A percentile compares a stretch with the other conserved stretches of the same genome.
These are phyloP conservation scores for Zizania palustris DNA, from an alignment of 202 grass and related monocot species.

Conservation along the genomic window DNA sequence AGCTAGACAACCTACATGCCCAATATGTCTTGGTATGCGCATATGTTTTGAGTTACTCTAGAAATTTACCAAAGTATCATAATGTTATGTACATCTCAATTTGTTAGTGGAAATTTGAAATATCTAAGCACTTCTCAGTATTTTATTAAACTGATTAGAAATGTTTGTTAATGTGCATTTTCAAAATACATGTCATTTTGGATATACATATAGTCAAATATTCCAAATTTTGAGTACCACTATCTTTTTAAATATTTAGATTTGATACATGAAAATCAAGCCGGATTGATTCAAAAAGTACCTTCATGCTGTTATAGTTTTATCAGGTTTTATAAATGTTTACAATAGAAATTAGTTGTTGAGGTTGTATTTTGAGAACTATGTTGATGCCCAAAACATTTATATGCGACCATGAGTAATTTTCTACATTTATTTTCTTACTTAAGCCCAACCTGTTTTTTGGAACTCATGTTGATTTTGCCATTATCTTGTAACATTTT, in stretches of 20 bases:
- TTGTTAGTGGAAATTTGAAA: conserved; percentile 11
- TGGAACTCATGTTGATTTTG: conserved; percentile 12
- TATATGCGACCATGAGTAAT: not conserved
- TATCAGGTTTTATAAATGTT: not conserved
- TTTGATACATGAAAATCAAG: not conserved
- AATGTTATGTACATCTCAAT: not conserved
- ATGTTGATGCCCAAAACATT: not conserved
- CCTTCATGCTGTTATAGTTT: not conserved
- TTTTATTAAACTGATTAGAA: conserved; percentile 17
- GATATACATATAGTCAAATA: not conserved
- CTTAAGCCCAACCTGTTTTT: conserved; percentile 26
- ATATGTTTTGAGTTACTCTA: conserved; percentile 6
- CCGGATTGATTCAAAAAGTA: not conserved
- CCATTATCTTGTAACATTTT: conserved; percentile 10
- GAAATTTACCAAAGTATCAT: not conserved
- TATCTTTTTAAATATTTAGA: too few species aligned
- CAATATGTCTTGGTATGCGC: conserved; percentile 91
- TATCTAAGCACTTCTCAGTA: not conserved
- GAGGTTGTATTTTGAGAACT: not conserved
- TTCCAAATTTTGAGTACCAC: not conserved
- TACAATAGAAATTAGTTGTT: not conserved
- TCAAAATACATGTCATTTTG: not conserved
- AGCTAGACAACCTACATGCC: conserved; percentile 75
- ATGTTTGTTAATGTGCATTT: not conserved
- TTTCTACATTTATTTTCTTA: conserved; percentile 28